Base-by-base conservation (phyloP, 2,329 filamentous ascomycete genomes). In the Botryotinia narcissicola region DNA sequence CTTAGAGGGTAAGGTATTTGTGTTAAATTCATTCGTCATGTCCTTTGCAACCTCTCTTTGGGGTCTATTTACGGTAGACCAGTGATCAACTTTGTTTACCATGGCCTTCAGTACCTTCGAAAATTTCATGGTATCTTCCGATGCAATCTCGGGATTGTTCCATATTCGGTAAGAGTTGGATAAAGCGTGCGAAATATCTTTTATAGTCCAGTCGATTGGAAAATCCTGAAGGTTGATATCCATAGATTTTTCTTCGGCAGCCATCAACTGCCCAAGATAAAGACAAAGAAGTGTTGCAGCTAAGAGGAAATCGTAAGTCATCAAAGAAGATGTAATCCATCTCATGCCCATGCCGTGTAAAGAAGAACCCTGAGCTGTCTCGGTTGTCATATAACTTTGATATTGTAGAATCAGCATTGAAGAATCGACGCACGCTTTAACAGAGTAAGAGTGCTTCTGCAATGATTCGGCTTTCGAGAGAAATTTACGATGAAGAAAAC, bases 341-440 rank as follows among this genome's bases (percentile, higher is more conserved):
- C 69, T 75, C 32, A 74, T 73, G 18, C 66, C 64, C 32, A 74
- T 73, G 18, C 66, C 64, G 20, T 75, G 71, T 5, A 77, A 54
- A 8, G 68, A 32, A 59, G 69, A 63, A 16, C 71, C 75, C 2
- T 63, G 62, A 14, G 57, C 14, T n/a, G 71, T 75, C 70, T 79
- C 71, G 16, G 60, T 37, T 16, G 75, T 51, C 42, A 79, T 72
- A 5, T 74, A 67, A 18, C 71, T 71, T 54, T 89, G 87, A 74
- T 84, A 85, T 4, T 83, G 79, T 3, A 89, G 81, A 60, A 89
- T 80, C 6, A 81, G 80, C 64, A 87, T 78, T 5, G 86, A 86
- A 22, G 84, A 84, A 60, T 87, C 83, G 12, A 89, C 81, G 74
- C 87, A 89, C 37, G 83, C 82, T 66, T 83, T 83, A 25, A 87